A percentile compares a stretch with the other conserved stretches of the same genome.
phyloP scores from a whole-genome alignment of 352 stramenopile species.

The Labyrinthula sp. region DNA sequence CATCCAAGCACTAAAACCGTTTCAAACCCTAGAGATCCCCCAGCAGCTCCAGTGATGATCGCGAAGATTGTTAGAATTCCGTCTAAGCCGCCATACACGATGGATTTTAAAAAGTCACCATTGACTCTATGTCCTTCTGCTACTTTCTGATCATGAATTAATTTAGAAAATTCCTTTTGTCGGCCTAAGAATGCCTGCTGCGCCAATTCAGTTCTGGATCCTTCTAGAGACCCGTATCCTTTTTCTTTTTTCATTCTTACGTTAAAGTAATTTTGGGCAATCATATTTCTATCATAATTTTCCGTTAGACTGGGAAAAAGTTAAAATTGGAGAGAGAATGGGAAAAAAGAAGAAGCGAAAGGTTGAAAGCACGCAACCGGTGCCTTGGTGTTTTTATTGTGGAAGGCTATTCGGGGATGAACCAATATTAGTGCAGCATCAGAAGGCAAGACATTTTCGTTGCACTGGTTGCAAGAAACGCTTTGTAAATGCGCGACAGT shows the following conservation, averaged over 20 bases:
- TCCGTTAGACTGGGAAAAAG: no score
- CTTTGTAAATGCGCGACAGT: conserved; percentile 16
- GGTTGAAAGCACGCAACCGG: no score
- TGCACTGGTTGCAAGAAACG: conserved; percentile 4
- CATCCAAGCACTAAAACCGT: conserved; percentile 82
- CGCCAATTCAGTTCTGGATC: no score
- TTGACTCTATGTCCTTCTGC: conserved; percentile 14
- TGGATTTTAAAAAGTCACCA: conserved; percentile 18
- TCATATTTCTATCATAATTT: no score
- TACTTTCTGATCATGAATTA: no score
- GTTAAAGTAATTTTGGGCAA: no score
- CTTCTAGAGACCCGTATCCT: no score
- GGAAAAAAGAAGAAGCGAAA: no score
- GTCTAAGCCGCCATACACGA: conserved; percentile 80
- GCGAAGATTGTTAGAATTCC: conserved; percentile 84
- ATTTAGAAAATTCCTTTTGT: no score
- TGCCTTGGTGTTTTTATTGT: conserved; percentile 66
- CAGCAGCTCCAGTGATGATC: conserved; percentile 72
- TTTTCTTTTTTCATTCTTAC: no score
- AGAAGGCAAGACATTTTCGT: conserved; percentile 65
- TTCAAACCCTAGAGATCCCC: conserved; percentile 53
- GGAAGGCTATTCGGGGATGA: conserved; percentile 67
- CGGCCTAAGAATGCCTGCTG: no score
- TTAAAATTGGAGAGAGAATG: no score
- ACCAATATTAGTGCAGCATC: conserved; percentile 67